phyloP scores from a whole-genome alignment of 148 eudicot species.

The Talinum fruticosum region DNA sequence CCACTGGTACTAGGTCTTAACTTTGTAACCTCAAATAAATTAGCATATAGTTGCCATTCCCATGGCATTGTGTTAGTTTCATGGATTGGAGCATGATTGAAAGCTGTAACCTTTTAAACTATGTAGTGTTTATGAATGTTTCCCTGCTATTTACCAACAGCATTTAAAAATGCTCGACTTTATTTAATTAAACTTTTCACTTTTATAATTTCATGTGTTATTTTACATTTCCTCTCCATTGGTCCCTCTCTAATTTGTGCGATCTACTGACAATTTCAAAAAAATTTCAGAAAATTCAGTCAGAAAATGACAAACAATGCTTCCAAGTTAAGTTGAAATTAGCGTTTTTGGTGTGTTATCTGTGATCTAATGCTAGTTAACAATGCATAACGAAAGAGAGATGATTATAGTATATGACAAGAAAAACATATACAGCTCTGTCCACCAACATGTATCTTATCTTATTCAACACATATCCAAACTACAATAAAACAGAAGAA shows the following conservation, averaged over 20 bases:
- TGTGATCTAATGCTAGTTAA: neutral
- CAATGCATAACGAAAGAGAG: neutral
- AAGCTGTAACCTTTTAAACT: neutral
- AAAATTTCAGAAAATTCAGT: neutral
- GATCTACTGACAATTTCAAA: no score
- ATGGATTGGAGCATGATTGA: conserved; percentile 1
- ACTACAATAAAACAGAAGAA: conserved; percentile 11
- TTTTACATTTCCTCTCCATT: neutral
- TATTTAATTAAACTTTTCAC: neutral
- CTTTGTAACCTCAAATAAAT: conserved; percentile 20
- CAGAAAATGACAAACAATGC: neutral
- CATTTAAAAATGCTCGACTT: neutral
- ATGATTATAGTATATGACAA: neutral
- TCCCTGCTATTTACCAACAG: neutral
- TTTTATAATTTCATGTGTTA: neutral
- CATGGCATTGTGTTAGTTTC: conserved; percentile 18
- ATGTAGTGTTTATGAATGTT: neutral
- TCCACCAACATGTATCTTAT: conserved; percentile 2
- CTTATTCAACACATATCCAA: neutral
- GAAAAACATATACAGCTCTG: conserved; percentile 10
- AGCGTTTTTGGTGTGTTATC: neutral
- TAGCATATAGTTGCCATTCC: conserved; percentile 16
- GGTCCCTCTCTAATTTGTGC: neutral
- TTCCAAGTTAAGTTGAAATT: neutral
- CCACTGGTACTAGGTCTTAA: conserved; percentile 18